A percentile compares a stretch with the other conserved stretches of the same genome.
phyloP scores from a whole-genome alignment of 257 asterid species.

The Przewalskia tangutica region DNA sequence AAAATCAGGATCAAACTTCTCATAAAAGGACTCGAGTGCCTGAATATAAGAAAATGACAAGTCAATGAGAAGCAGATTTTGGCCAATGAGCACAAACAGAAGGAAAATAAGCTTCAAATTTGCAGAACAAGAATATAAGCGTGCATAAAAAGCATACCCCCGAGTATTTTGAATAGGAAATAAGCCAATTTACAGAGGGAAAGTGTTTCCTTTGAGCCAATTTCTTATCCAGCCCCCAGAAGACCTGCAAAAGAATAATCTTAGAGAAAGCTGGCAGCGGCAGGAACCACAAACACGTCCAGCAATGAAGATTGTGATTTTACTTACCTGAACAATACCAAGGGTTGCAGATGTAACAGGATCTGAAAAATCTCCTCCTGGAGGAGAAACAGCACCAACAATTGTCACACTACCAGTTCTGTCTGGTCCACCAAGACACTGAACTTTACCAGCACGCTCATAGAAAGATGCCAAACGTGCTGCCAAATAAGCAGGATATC shows the following conservation, averaged over 20 bases:
- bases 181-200: slow-evolving; percentile 99
- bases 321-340: slow-evolving; percentile 85
- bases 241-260: slow-evolving; percentile 50
- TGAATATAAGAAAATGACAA: slow-evolving; percentile 12
- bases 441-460: slow-evolving; percentile 99
- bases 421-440: slow-evolving; percentile 98
- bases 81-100: not conserved
- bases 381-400: slow-evolving; percentile 99
- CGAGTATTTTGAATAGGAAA: slow-evolving; percentile 93
- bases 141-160: slow-evolving; percentile 40
- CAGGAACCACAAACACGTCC: not conserved
- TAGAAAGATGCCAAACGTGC: slow-evolving; percentile 98
- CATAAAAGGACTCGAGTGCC: slow-evolving; percentile 97
- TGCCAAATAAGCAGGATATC: slow-evolving; percentile 97
- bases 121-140: not conserved
- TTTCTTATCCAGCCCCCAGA: slow-evolving; percentile 99
- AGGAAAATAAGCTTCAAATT: not conserved
- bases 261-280: slow-evolving; percentile 4
- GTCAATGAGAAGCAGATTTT: not conserved
- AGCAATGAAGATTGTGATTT: slow-evolving; percentile 8
- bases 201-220: slow-evolving; percentile 96
- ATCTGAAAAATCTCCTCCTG: slow-evolving; percentile 99
- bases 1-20: slow-evolving; percentile 92
- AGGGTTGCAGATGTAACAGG: slow-evolving; percentile 99
- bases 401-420: slow-evolving; percentile 97